Evolutionary conservation across 2,329 filamentous ascomycete species (phyloP), one percentile per base, ranked within the genome.

Genomic region (Fusarium haematococcum): DNA sequence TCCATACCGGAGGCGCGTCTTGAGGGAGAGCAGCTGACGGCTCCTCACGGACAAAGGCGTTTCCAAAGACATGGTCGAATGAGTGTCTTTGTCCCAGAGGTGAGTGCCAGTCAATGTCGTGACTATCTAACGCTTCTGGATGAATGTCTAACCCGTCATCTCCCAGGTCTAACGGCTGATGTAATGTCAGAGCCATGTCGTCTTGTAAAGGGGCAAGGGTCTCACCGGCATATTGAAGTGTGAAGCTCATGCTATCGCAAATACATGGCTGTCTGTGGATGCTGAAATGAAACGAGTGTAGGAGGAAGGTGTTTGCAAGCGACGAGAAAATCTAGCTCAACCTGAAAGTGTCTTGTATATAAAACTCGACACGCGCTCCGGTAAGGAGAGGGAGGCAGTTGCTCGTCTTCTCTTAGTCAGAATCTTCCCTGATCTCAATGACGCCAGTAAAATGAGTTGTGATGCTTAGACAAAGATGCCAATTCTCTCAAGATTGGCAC

Each of bases 161-260:
- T 30, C 60, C 65, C 18, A 63, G 32, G 41, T 65, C 56, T 58
- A 60, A 69, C 56, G 61, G 59, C 72, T 60, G 45, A 16, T 39
- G 18, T n/a, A 37, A 30, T 9, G n/a, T 52, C 50, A 57, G 37
- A 14, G 14, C 13, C 7, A 37, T 52, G 10, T 37, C 25, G 33
- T 20, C 3, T 23, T 18, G 5, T 25, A 5, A 18, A 41, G 18
- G 16, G 16, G 20, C 8, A 37, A 23, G 6, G 33, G 20, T n/a
- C 69, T 69, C 68, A 76, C 76, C 50, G 60, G 68, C 67, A 75
- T 75, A 27, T 50, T 62, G 41, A 58, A 32, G 14, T n/a, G 23
- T 45, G 30, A 62, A 18, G 39, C 37, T 27, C 60, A 65, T 77
- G 45, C 54, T 66, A 69, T 41, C 61, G 54, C 43, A 43, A 57